A percentile compares a stretch with the other conserved stretches of the same genome.
Evolutionary conservation across 2,329 filamentous ascomycete species (phyloP).

Genomic region (Venturia pyrina): DNA sequence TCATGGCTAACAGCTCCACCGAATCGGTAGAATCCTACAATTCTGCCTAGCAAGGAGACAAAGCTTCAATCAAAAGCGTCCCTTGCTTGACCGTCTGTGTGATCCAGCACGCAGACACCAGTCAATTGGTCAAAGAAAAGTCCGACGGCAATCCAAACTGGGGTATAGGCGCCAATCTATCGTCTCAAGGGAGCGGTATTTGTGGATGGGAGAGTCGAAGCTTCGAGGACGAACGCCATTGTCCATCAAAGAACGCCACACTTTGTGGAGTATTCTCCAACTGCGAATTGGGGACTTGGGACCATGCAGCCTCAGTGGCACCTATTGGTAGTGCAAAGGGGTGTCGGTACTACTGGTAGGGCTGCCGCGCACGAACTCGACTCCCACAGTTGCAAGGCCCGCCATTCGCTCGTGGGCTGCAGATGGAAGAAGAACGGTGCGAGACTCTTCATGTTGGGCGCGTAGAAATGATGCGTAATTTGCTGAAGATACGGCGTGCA

Average conservation of each 20-base stretch:
- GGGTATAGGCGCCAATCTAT: slow-evolving; percentile 1
- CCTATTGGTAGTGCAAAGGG: background rate
- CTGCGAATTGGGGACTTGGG: background rate
- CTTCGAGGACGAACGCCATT: background rate
- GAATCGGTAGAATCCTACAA: background rate
- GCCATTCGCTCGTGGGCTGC: background rate
- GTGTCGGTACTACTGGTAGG: background rate
- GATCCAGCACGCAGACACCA: background rate
- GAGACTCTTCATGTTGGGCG: background rate
- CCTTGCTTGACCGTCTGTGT: background rate
- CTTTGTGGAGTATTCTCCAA: background rate
- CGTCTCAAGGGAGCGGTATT: background rate
- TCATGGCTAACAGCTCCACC: background rate
- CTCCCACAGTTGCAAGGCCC: too few species aligned
- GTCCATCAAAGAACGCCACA: background rate
- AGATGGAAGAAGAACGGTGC: background rate
- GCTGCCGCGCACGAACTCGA: background rate
- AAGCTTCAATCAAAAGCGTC: background rate
- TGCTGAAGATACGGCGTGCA: background rate
- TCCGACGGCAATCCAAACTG: background rate
- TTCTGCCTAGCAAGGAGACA: background rate
- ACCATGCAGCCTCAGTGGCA: background rate
- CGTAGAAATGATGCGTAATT: background rate
- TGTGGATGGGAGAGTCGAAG: background rate
- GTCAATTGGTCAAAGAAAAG: background rate